Conservation (phyloP, 805 yeast species). For the Saturnispora serradocipensis region DNA sequence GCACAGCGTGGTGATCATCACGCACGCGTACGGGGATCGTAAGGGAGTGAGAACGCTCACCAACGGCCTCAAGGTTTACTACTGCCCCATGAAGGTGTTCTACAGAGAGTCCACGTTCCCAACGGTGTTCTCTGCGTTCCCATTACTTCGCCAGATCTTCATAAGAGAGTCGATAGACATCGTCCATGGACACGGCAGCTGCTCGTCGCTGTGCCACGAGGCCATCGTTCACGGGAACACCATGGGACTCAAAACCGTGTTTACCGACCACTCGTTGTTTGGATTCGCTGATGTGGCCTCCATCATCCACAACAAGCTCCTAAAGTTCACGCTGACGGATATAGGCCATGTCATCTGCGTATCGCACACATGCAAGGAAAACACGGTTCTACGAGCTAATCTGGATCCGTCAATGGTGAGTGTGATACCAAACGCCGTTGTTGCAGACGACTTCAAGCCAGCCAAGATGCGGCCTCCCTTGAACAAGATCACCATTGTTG, state of each 20-base stretch:
- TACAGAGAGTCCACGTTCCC: conserved; percentile 83
- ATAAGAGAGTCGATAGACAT: conserved; percentile 80
- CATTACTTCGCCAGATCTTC: conserved; percentile 74
- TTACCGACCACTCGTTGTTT: conserved; percentile 92
- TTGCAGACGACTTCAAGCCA: conserved; percentile 72
- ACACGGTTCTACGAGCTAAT: conserved; percentile 81
- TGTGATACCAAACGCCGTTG: conserved; percentile 95
- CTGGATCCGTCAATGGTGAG: conserved; percentile 69
- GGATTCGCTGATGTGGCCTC: conserved; percentile 85
- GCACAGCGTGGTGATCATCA: conserved; percentile 76
- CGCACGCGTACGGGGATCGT: conserved; percentile 82
- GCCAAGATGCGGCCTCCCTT: conserved; percentile 23
- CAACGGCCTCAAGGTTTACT: conserved; percentile 88
- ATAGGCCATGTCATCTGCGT: conserved; percentile 95
- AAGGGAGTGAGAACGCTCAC: conserved; percentile 76
- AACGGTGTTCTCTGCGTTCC: conserved; percentile 80
- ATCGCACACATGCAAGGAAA: conserved; percentile 92
- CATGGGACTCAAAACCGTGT: conserved; percentile 85
- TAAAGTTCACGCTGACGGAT: conserved; percentile 76
- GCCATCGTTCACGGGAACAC: conserved; percentile 85
- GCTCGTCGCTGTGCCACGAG: conserved; percentile 80
- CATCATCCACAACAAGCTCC: conserved; percentile 75
- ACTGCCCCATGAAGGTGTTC: conserved; percentile 74
- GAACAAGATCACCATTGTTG: conserved; percentile 66
- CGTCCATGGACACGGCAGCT: conserved; percentile 92